phyloP scores from a whole-genome alignment of 805 yeast genomes.

The Lipomyces spencermartinsiae region DNA sequence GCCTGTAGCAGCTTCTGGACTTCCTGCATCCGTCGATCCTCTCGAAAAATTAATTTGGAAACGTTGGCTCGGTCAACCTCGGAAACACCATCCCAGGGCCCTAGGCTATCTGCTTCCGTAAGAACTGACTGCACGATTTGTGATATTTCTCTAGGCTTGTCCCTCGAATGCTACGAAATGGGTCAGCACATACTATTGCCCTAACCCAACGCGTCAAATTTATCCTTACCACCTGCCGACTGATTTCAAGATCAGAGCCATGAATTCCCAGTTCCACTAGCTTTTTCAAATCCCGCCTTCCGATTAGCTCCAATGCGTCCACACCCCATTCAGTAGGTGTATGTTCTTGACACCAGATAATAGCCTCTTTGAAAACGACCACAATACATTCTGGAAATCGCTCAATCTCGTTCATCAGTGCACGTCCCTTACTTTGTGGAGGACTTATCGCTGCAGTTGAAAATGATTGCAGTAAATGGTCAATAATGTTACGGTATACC shows the following conservation, averaged over 20 bases:
- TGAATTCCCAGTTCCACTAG: conserved; percentile 23
- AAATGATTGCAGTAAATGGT: conserved; percentile 10
- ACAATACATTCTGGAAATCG: conserved; percentile 76
- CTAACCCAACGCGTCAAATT: conserved; percentile 22
- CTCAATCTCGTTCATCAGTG: conserved; percentile 62
- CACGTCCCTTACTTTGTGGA: conserved; percentile 15
- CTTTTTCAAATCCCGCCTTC: conserved; percentile 65
- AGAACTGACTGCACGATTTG: conserved; percentile 45
- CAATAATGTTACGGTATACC: conserved; percentile 17
- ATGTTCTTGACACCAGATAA: conserved; percentile 55
- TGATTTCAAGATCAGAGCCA: conserved; percentile 10
- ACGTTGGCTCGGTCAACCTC: conserved; percentile 72
- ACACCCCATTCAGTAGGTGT: conserved; percentile 57
- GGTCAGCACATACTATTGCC: conserved; percentile 33
- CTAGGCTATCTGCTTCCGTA: conserved; percentile 51
- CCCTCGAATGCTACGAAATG: conserved; percentile 20
- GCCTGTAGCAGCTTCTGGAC: conserved; percentile 74
- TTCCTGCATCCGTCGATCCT: conserved; percentile 81
- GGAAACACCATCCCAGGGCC: conserved; percentile 73
- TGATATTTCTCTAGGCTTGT: conserved; percentile 50
- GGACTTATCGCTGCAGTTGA: not conserved
- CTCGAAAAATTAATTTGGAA: conserved; percentile 74
- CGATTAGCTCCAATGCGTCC: conserved; percentile 60
- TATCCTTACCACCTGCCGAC: not conserved
- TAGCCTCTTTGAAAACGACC: conserved; percentile 63